Evolutionary conservation across 2,329 filamentous ascomycete genomes (phyloP).

Genomic region (Hortaea werneckii): DNA sequence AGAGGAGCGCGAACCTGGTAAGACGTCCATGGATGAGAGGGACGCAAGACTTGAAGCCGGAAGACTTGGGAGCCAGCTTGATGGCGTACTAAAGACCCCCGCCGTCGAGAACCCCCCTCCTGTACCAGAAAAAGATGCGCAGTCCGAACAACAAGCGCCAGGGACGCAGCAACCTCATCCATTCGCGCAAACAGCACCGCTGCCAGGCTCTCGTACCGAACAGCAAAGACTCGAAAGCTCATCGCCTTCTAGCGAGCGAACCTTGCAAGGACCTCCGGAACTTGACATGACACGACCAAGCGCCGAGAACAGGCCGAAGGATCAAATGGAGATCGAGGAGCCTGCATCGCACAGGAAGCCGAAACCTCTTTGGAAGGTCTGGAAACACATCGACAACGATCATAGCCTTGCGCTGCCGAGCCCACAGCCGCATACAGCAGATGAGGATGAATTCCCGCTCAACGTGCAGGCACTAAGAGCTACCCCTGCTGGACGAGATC

Average conservation of each 20-base stretch:
- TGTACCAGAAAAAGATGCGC: neutral
- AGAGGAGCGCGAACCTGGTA: neutral
- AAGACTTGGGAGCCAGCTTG: neutral
- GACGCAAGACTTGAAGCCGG: slow-evolving; percentile 1
- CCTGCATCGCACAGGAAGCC: slow-evolving; percentile 9
- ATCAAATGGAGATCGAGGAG: slow-evolving; percentile 22
- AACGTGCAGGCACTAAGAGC: slow-evolving; percentile 1
- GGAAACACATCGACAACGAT: slow-evolving; percentile 23
- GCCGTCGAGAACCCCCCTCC: neutral
- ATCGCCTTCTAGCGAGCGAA: slow-evolving; percentile 6
- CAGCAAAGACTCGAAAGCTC: neutral
- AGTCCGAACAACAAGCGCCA: neutral
- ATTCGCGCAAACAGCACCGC: neutral
- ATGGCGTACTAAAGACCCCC: neutral
- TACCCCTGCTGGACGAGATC: neutral
- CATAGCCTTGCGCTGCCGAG: slow-evolving; percentile 30
- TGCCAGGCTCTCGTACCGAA: neutral
- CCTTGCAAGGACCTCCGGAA: slow-evolving; percentile 1
- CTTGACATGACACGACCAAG: slow-evolving; percentile 12
- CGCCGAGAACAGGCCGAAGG: slow-evolving; percentile 15
- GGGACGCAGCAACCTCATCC: slow-evolving; percentile 2
- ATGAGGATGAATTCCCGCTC: slow-evolving; percentile 24
- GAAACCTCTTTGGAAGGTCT: slow-evolving; percentile 17
- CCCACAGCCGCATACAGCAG: slow-evolving; percentile 30
- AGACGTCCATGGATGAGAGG: slow-evolving; percentile 2